A percentile compares a stretch with the other conserved stretches of the same genome.
phyloP scores from a whole-genome alignment of 1,139 yeast genomes.

The Meyerozyma sp. region DNA sequence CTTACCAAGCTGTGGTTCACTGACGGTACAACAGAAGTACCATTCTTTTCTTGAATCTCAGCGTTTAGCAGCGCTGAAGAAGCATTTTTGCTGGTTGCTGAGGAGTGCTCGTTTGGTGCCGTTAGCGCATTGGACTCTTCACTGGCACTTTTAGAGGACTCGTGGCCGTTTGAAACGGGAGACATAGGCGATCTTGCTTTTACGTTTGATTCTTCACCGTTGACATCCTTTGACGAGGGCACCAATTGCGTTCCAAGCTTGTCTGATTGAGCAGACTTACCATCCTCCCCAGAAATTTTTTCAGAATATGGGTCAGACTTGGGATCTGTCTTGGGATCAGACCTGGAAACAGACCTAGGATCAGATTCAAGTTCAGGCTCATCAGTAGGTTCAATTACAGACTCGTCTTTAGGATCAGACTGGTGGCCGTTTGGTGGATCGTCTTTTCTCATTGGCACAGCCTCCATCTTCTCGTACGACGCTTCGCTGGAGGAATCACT shows the following conservation, averaged over 20 bases:
- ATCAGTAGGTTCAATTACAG: too few relatives aligned
- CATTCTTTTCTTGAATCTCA: not conserved
- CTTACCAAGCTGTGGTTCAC: too few relatives aligned
- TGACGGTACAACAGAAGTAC: too few relatives aligned
- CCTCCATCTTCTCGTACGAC: not conserved
- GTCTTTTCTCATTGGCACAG: not conserved
- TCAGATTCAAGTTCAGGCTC: too few relatives aligned
- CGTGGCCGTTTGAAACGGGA: not conserved
- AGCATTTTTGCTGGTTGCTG: not conserved
- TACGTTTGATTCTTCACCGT: too few relatives aligned
- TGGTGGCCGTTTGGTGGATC: not conserved
- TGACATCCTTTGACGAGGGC: not conserved
- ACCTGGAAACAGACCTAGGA: too few relatives aligned
- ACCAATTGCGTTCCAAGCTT: not conserved
- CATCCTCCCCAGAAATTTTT: too few relatives aligned
- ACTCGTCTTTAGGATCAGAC: too few relatives aligned
- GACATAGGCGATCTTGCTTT: not conserved
- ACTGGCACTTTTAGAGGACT: not conserved
- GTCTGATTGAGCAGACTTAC: not conserved
- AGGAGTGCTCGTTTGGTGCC: not conserved
- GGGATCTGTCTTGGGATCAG: too few relatives aligned
- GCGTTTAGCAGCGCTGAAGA: not conserved
- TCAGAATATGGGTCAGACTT: too few relatives aligned
- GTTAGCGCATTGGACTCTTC: not conserved
- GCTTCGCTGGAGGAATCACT: constrained; percentile 8